These are phyloP conservation scores for Phycomyces nitens DNA, from an alignment of 192 early-diverging fungal species.

Conservation along the genomic window DNA sequence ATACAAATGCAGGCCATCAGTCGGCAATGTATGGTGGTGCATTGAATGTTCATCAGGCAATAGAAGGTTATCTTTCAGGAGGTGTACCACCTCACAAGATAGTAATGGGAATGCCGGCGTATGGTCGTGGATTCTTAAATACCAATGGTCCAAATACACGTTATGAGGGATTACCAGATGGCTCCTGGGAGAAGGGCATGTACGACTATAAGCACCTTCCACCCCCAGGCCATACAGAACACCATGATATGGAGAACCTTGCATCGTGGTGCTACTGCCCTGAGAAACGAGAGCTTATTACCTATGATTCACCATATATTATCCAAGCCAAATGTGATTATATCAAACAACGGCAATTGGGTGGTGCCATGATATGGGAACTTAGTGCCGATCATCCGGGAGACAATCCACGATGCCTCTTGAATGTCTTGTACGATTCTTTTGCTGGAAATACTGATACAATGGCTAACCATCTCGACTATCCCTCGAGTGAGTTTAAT, in stretches of 20 bases:
- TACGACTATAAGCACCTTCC: conserved; percentile 89
- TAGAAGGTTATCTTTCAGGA: conserved; percentile 62
- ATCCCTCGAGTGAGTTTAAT: conserved; percentile 44
- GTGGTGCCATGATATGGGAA: conserved; percentile 85
- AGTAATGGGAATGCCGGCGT: conserved; percentile 88
- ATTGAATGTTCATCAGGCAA: conserved; percentile 63
- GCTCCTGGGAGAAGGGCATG: conserved; percentile 88
- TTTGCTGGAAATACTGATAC: conserved; percentile 38
- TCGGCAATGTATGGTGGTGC: conserved; percentile 73
- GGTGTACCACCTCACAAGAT: conserved; percentile 88
- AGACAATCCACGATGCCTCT: conserved; percentile 38
- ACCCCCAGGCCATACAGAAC: conserved; percentile 54
- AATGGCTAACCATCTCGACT: conserved; percentile 41
- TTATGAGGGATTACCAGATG: conserved; percentile 70
- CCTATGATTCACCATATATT: conserved; percentile 75
- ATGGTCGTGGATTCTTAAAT: conserved; percentile 88
- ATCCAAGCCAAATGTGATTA: conserved; percentile 69
- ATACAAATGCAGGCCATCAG: conserved; percentile 74
- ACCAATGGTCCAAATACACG: conserved; percentile 62
- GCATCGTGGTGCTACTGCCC: conserved; percentile 80
- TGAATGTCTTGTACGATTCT: conserved; percentile 30
- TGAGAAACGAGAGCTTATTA: conserved; percentile 64
- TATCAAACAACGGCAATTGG: conserved; percentile 49
- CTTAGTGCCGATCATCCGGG: conserved; percentile 46
- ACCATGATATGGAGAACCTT: conserved; percentile 72